Conservation (phyloP, 177 flowering plant species). For the Vitis hybrid region DNA sequence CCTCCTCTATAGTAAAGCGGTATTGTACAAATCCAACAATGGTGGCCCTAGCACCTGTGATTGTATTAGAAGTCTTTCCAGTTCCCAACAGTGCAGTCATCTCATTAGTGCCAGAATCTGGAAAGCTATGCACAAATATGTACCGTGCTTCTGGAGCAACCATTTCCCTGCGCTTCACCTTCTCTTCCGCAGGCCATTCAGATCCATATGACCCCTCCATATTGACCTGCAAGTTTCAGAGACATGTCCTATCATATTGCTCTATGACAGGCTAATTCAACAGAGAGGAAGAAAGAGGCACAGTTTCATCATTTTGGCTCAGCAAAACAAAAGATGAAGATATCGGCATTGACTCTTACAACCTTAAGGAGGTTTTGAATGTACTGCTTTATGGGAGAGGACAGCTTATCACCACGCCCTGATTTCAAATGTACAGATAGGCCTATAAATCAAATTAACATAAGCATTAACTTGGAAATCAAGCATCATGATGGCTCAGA, state of each 20-base stretch:
- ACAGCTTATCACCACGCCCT: conserved; percentile 67
- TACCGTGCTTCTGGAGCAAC: conserved; percentile 82
- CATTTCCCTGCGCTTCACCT: conserved; percentile 86
- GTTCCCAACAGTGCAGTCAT: conserved; percentile 7
- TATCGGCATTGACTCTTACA: neutral
- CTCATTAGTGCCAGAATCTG: conserved; percentile 24
- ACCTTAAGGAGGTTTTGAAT: conserved; percentile 80
- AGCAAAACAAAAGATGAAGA: neutral
- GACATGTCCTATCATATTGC: neutral
- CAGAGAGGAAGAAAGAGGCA: neutral
- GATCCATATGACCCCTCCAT: conserved; percentile 78
- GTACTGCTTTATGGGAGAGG: conserved; percentile 56
- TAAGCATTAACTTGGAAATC: neutral
- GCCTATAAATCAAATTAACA: conserved; percentile 40
- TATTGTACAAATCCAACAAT: conserved; percentile 86
- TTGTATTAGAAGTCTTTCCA: conserved; percentile 6
- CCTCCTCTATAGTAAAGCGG: conserved; percentile 83
- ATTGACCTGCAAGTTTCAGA: conserved; percentile 45
- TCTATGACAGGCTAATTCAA: neutral
- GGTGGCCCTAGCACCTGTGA: conserved; percentile 27
- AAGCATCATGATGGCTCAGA: neutral
- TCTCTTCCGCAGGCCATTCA: conserved; percentile 83
- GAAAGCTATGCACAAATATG: conserved; percentile 56
- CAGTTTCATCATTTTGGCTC: neutral
- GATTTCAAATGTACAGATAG: conserved; percentile 64